Conservation (phyloP, 208 protist species). For the Vickermania spadyakhi region DNA sequence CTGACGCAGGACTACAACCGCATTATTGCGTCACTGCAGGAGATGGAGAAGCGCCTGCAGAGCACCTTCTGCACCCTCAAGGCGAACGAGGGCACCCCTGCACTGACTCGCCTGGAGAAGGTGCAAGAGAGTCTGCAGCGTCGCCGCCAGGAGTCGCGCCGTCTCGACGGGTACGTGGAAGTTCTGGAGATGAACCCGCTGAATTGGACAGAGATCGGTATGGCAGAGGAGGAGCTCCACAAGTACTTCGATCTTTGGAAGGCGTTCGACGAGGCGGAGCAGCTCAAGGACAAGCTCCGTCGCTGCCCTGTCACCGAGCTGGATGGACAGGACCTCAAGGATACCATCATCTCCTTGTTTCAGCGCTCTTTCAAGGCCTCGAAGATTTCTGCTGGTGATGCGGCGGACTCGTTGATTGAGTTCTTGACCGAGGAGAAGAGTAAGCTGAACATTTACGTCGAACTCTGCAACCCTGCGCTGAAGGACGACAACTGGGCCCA, state of each 20-base stretch:
- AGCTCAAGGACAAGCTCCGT: constrained; percentile 43
- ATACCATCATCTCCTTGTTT: constrained; percentile 42
- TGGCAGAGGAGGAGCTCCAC: constrained; percentile 42
- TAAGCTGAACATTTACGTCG: constrained; percentile 50
- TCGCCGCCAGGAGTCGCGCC: constrained; percentile 18
- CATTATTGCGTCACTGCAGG: constrained; percentile 14
- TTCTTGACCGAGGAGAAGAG: constrained; percentile 66
- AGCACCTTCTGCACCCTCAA: constrained; percentile 25
- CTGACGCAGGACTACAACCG: constrained; percentile 18
- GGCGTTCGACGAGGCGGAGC: constrained; percentile 36
- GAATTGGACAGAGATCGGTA: constrained; percentile 60
- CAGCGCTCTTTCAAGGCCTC: constrained; percentile 54
- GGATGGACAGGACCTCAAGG: constrained; percentile 63
- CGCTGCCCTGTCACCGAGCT: constrained; percentile 33
- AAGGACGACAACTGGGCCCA: constrained; percentile 63
- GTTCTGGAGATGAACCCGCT: constrained; percentile 58
- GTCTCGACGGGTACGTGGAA: constrained; percentile 56
- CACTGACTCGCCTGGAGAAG: constrained; percentile 36
- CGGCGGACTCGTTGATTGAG: constrained; percentile 52
- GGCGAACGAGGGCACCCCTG: constrained; percentile 29
- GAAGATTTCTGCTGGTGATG: constrained; percentile 50
- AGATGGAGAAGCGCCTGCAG: constrained; percentile 21
- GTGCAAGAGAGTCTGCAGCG: constrained; percentile 20
- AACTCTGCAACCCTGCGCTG: constrained; percentile 86
- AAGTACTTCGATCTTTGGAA: constrained; percentile 74